Base-by-base conservation (phyloP, 1,284 basidiomycete species). In the Farysia itapuensis region DNA sequence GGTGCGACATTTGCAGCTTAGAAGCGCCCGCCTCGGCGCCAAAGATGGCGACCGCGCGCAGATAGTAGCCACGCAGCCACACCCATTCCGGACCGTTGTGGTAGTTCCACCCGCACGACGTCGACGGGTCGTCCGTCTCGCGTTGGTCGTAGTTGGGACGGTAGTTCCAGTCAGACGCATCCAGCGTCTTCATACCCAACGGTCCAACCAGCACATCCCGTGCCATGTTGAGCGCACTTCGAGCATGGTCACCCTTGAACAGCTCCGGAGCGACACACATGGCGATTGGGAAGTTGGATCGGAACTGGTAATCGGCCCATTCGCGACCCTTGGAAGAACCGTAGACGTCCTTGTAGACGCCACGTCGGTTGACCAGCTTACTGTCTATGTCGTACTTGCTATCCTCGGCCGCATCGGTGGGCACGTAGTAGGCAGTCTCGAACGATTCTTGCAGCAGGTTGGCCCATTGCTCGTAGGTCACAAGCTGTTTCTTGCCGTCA, bases 281-380 rank as follows among this genome's bases (percentile, higher is more conserved):
- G 2, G 94, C 90, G 58, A 97, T 89, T 3, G 78, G 76, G 81
- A 92, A 94, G 79, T 96, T 95, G 70, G 86, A 84, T 11, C 78
- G 70, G 37, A 78, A 71, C 78, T 97, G 94, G 77, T 98, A 98
- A 79, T 98, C 93, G 6, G 90, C 89, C 87, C 91, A 96, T 78
- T 92, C 90, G 15, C 70, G 48, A 9, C 68, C 68, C 34, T 59
- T 61, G 23, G 68, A 66, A 5, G 53, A 57, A 7, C 73, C 90
- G 66, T 88, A 89, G 5, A 97, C 91, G 72, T 98, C 94, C 81
- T 98, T 98, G 83, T 98, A 98, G 77, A 97, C 94, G 4, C 94
- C 94, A 36, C 94, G 83, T 19, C 90, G 87, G 77, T 92, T 89
- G 60, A 96, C 82, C 24, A 96, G 79, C 22, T 74, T 80, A 1